Evolutionary conservation across 73 alveolate genomes (phyloP).

Genomic region (Breviolum minutum): DNA sequence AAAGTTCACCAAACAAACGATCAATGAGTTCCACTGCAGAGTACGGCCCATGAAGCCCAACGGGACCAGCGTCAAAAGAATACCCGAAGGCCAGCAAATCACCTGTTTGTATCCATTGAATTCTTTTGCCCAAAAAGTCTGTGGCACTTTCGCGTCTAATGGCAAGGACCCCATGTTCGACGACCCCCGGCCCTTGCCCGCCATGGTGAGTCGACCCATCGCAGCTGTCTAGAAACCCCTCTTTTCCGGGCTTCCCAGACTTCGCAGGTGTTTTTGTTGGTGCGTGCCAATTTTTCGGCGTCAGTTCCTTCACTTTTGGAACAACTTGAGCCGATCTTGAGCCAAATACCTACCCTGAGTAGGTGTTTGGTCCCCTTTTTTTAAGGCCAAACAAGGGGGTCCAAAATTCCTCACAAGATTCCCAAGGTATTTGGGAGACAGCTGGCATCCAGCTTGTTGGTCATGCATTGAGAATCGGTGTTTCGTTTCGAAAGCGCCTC

Average conservation of each 20-base stretch:
- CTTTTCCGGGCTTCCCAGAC: no score
- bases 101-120: conserved; percentile 61
- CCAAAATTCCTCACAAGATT: background rate
- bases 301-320: no score
- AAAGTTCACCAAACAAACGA: conserved; percentile 50
- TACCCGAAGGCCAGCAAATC: conserved; percentile 65
- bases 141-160: background rate
- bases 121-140: conserved; percentile 15
- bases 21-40: conserved; percentile 55
- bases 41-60: conserved; percentile 95
- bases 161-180: background rate
- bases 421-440: background rate
- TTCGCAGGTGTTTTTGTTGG: no score
- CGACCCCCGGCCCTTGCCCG: background rate
- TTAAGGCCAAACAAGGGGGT: no score
- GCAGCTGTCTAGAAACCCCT: background rate
- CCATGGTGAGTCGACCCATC: conserved; percentile 21
- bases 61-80: conserved; percentile 63
- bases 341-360: no score
- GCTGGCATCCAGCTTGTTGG: background rate
- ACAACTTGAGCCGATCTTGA: no score
- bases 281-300: no score
- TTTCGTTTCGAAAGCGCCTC: background rate
- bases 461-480: background rate
- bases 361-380: no score